phyloP scores from a whole-genome alignment of 768 basidiomycete genomes.

The Daedalea quercina region DNA sequence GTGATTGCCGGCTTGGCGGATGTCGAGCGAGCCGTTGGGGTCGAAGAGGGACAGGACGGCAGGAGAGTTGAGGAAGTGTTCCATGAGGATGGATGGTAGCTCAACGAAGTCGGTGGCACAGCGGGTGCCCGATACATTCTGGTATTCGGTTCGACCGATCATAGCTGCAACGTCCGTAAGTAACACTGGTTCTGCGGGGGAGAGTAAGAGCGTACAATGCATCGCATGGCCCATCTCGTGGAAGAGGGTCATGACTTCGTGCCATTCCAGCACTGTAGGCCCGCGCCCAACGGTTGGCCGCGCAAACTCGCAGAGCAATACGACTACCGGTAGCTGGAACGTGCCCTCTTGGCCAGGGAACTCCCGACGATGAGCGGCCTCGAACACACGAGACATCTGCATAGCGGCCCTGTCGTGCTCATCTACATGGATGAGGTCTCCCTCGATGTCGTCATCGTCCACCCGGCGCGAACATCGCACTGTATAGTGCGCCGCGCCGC shows the following conservation, averaged over 20 bases:
- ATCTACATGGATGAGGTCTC: constrained; percentile 46
- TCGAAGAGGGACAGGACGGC: constrained; percentile 77
- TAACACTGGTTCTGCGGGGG: background rate
- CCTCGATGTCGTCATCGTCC: constrained; percentile 80
- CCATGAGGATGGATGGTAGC: constrained; percentile 97
- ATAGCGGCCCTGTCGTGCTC: constrained; percentile 24
- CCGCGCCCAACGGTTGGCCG: constrained; percentile 53
- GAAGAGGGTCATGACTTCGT: constrained; percentile 89
- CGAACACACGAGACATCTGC: constrained; percentile 53
- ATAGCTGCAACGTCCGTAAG: constrained; percentile 56
- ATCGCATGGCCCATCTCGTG: constrained; percentile 99
- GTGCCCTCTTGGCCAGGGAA: constrained; percentile 59
- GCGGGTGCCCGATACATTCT: constrained; percentile 95
- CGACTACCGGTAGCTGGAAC: constrained; percentile 88
- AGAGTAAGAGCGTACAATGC: constrained; percentile 71
- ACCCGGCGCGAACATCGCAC: constrained; percentile 89
- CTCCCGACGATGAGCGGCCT: constrained; percentile 51
- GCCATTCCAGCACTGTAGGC: constrained; percentile 79
- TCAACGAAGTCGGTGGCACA: constrained; percentile 99
- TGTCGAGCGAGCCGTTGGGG: constrained; percentile 36
- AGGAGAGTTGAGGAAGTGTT: constrained; percentile 88
- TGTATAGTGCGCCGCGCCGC: constrained; percentile 95
- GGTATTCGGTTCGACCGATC: constrained; percentile 95
- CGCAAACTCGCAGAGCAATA: constrained; percentile 83
- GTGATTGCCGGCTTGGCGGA: constrained; percentile 51